Base-by-base conservation (phyloP, 2,329 filamentous ascomycete species). In the Cercospora sp. region DNA sequence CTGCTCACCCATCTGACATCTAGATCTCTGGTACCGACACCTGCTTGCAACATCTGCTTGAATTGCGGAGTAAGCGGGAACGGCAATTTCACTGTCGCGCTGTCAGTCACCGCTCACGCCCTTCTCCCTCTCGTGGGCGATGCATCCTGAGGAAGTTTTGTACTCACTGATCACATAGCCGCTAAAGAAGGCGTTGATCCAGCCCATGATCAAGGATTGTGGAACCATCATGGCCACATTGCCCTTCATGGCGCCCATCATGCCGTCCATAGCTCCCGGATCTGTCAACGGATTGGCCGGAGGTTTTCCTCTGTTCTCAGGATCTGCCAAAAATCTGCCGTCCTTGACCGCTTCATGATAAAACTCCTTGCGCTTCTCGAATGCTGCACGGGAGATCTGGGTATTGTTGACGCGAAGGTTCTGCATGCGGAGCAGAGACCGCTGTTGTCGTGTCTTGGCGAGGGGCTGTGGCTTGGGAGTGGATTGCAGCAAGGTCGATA, bases 171-270 rank as follows among this genome's bases (percentile, higher is more conserved):
- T 97, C 59, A 99, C 95, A 78, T 97, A 99, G 33, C 95, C 95
- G 63, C 93, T 96, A 77, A 99, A 99, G 79, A 98, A 99, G 0
- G 95, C 94, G 82, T 99, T 99, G 79, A 99, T 98, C 95, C 95
- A 99, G 73, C 94, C 95, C 95, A 99, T 99, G 74, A 99, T 99
- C 78, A 99, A 82, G 5, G 94, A 98, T 81, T 99, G 97, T 60
- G 95, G 95, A 67, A 99, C 93, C 84, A 99, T 98, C 95, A 98
- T 99, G 72, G 95, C 94, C 91, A 99, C 97, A 79, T 99, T 97
- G 67, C 94, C 94, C 87, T 99, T 99, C 92, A 99, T 97, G 93
- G 97, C 97, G 74, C 95, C 94, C 95, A 99, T 99, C 95, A 99
- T 99, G 74, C 94, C 94, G 78, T 99, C 96, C 95, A 99, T 99